These are phyloP conservation scores for Lophiotrema nucula DNA, from an alignment of 495 filamentous ascomycete genomes.

Conservation along the genomic window DNA sequence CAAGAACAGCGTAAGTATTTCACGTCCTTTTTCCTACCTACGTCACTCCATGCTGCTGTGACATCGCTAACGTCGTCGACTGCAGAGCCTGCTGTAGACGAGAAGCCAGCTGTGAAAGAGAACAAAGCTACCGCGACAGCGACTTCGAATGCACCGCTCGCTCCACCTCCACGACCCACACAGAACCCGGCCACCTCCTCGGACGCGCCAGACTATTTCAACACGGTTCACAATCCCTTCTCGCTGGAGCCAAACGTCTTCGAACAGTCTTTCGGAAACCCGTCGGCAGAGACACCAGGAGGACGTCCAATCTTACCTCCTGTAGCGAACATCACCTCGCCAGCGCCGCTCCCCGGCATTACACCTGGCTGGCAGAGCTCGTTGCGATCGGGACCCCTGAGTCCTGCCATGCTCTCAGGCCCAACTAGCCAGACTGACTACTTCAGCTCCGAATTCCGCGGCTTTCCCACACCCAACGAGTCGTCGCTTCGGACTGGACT, in stretches of 20 bases:
- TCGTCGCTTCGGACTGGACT: conserved; percentile 88
- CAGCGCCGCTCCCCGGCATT: conserved; percentile 71
- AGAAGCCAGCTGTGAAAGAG: not conserved
- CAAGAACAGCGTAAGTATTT: conserved; percentile 16
- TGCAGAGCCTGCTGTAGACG: not conserved
- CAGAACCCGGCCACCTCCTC: not conserved
- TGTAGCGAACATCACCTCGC: conserved; percentile 88
- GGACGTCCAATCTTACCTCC: conserved; percentile 84
- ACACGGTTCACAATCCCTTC: conserved; percentile 42
- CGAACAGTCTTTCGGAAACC: conserved; percentile 80
- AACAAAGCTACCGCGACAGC: conserved; percentile 5
- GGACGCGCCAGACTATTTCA: conserved; percentile 32
- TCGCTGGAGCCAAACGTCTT: conserved; percentile 93
- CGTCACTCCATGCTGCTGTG: not conserved
- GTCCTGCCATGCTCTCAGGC: conserved; percentile 95
- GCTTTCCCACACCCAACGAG: conserved; percentile 96
- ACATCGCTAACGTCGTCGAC: not conserved
- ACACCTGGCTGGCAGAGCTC: conserved; percentile 80
- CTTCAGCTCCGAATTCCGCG: conserved; percentile 68
- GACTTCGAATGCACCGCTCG: conserved; percentile 12
- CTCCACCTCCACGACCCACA: conserved; percentile 23
- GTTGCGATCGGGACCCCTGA: conserved; percentile 86
- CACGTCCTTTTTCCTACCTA: not conserved
- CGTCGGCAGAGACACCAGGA: conserved; percentile 74
- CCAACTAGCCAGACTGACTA: conserved; percentile 74